Evolutionary conservation across 2,329 filamentous ascomycete genomes (phyloP), one percentile per base, ranked within the genome.

Genomic region (Fusarium brevicatenulatum): DNA sequence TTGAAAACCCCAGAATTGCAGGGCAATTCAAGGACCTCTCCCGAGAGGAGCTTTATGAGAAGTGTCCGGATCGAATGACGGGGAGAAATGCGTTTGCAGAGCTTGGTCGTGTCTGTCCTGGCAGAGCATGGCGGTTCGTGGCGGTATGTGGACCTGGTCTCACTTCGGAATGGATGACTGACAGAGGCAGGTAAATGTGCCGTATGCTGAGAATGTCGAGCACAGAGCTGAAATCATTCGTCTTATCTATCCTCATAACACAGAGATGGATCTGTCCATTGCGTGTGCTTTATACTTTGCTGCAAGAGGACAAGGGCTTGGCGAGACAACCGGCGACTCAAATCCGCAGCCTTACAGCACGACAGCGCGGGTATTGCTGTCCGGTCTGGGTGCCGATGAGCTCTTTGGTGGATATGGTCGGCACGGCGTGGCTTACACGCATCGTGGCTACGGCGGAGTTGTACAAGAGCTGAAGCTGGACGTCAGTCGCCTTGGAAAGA

Each of bases 181-280:
- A 71, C 58, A 23, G 39, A 30, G 52, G 7, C 43, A 91, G 85
- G 87, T 98, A 63, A 92, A 99, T 78, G 86, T 99, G 34, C 93
- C 95, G 0, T 98, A 95, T 79, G 79, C 85, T 10, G 93, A 97
- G 76, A 93, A 91, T 1, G 79, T 91, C 47, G 85, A 87, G 5
- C 93, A 97, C 76, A 90, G 93, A 69, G 78, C 87, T 7, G 87
- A 87, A 32, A 89, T 99, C 25, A 88, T 95, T 42, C 87, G 89
- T 5, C 85, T 99, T 23, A 98, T 99, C 80, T 87, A 92, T 75
- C 96, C 96, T 0, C 96, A 99, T 82, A 95, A 97, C 74, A 99
- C 96, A 0, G 96, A 99, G 82, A 99, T 99, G 96, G 96, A 99
- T 78, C 86, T 99, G 2, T 99, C 96, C 7, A 99, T 99, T 76